Conservation (phyloP, 2,329 filamentous ascomycete genomes). For the Rhinocladiella similis region DNA sequence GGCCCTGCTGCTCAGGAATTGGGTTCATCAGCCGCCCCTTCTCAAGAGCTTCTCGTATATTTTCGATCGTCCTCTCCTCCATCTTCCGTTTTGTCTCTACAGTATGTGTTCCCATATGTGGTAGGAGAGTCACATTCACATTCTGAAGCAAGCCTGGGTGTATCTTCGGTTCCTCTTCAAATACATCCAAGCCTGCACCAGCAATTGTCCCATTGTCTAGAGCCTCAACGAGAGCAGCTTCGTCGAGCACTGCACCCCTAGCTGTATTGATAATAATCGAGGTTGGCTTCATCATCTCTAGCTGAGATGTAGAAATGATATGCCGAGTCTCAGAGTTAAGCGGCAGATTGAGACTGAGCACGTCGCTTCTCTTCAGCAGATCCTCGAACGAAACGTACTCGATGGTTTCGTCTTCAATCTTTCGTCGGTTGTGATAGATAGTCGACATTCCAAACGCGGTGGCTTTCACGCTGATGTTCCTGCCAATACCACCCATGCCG, state of each 20-base stretch:
- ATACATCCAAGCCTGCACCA: constrained; percentile 76
- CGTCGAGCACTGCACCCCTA: constrained; percentile 78
- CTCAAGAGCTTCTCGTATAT: constrained; percentile 18
- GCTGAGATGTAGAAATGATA: constrained; percentile 70
- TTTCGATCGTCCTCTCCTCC: constrained; percentile 28
- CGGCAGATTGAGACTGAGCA: constrained; percentile 77
- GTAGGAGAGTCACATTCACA: constrained; percentile 70
- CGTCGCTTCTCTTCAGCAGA: constrained; percentile 68
- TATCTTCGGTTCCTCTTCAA: constrained; percentile 75
- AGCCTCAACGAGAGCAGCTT: constrained; percentile 73
- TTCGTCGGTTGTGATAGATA: constrained; percentile 31
- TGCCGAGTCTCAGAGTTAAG: constrained; percentile 74
- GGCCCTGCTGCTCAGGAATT: neutral
- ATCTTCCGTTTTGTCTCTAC: constrained; percentile 60
- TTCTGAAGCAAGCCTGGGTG: constrained; percentile 72
- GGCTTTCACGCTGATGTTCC: constrained; percentile 62
- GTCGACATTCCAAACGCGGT: constrained; percentile 32
- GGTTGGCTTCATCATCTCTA: constrained; percentile 74
- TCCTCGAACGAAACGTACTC: constrained; percentile 74
- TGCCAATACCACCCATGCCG: constrained; percentile 83
- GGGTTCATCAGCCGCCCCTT: neutral
- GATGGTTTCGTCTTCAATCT: constrained; percentile 47
- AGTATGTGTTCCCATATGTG: constrained; percentile 86
- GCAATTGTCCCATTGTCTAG: constrained; percentile 69
- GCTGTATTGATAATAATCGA: constrained; percentile 81